Percentiles rank a stretch among this genome's conserved stretches.
phyloP scores from a whole-genome alignment of 768 basidiomycete genomes.

The Phylloporus rhodoxanthus region DNA sequence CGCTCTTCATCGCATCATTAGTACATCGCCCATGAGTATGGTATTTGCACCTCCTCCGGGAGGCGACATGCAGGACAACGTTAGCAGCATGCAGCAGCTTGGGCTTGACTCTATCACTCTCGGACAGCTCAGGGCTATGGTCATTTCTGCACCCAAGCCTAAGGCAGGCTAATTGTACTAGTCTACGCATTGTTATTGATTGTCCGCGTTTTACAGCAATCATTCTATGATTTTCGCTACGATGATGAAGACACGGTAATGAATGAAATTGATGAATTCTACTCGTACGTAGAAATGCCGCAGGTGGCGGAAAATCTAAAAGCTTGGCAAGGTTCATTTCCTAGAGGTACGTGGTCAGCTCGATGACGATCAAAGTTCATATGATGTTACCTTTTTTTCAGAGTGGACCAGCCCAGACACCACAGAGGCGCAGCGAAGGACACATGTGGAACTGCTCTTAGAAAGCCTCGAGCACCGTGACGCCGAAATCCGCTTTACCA shows the following conservation, averaged over 20 bases:
- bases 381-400: conserved; percentile 19
- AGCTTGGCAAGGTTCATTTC: conserved; percentile 82
- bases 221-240: conserved; percentile 86
- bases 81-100: conserved; percentile 31
- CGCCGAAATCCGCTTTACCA: conserved; percentile 77
- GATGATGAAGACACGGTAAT: conserved; percentile 95
- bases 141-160: conserved; percentile 62
- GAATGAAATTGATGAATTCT: conserved; percentile 97
- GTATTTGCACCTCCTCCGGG: conserved; percentile 28
- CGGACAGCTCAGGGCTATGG: conserved; percentile 74
- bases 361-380: background rate
- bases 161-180: conserved; percentile 45
- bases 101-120: conserved; percentile 71
- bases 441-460: conserved; percentile 73
- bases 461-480: conserved; percentile 86
- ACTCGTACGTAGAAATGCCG: conserved; percentile 92
- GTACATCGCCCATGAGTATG: conserved; percentile 24
- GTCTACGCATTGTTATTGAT: conserved; percentile 16
- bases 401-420: conserved; percentile 74
- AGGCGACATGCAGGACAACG: conserved; percentile 29
- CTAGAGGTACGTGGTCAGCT: conserved; percentile 49
- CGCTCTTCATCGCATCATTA: background rate
- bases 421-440: conserved; percentile 52
- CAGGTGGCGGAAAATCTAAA: conserved; percentile 83
- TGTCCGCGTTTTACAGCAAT: conserved; percentile 50